A percentile compares a stretch with the other conserved stretches of the same genome.
These are phyloP conservation scores for Rubus parviflorus DNA, from an alignment of 306 rosid genomes.

Conservation along the genomic window DNA sequence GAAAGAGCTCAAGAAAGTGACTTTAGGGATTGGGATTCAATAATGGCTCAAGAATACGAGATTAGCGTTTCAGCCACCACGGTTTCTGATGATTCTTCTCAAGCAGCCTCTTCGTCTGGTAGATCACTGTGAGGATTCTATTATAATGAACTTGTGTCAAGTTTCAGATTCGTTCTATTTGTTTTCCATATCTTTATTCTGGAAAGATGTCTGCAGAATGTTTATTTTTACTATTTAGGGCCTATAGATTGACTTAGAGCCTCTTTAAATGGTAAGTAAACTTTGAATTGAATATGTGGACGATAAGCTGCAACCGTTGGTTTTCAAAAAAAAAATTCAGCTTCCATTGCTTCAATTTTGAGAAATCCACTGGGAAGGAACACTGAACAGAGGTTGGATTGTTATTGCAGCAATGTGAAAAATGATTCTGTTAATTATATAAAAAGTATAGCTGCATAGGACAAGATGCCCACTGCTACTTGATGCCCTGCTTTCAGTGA, in stretches of 20 bases:
- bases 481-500: slow-evolving; percentile 4
- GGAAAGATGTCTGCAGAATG: slow-evolving; percentile 7
- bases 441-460: background rate
- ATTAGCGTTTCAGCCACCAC: too few species aligned
- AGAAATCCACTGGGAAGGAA: background rate
- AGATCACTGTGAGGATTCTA: slow-evolving; percentile 64
- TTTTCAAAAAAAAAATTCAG: too few species aligned
- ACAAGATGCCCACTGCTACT: background rate
- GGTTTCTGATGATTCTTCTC: slow-evolving; percentile 21
- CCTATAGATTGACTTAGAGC: background rate
- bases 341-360: background rate
- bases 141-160: slow-evolving; percentile 11
- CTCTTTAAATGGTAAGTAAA: background rate
- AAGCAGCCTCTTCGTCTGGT: slow-evolving; percentile 35
- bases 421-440: background rate
- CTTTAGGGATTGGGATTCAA: background rate
- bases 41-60: background rate
- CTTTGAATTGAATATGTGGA: background rate
- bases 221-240: background rate
- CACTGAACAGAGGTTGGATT: background rate
- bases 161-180: background rate
- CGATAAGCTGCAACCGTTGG: background rate
- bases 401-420: background rate
- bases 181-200: background rate
- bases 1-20: slow-evolving; percentile 10